Base-by-base conservation (phyloP, 2,329 filamentous ascomycete genomes). In the Alternaria atra region DNA sequence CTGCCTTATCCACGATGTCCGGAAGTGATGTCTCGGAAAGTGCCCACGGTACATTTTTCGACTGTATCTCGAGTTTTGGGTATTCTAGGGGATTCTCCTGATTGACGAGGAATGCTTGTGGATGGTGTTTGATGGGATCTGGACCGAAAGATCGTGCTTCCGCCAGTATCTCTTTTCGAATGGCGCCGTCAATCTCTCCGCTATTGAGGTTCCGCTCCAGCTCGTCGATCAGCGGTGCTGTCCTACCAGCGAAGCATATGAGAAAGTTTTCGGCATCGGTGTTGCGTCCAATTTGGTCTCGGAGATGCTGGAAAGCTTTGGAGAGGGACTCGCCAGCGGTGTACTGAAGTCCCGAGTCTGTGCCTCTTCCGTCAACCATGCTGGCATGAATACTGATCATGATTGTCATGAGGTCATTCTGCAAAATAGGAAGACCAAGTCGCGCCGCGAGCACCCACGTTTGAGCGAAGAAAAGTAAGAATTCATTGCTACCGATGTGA, bases 241-340 rank as follows among this genome's bases (percentile, higher is more conserved):
- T 48, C 1, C 53, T 34, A 2, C 46, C 61, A 9, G 54, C 42
- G 29, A 64, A 62, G 34, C 54, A 63, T 30, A 58, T 34, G 9
- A 66, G 42, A 7, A 66, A 64, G 15, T 40, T 52, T 42, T 64
- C 64, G 3, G 64, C 64, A 8, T 57, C 48, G 15, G 34, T 58
- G 7, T 46, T 37, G 12, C 5, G 8, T 0, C 50, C 48, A 15
- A 61, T 23, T 8, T 64, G 46, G 1, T 46, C 25, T 17, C 15
- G 42, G 4, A 55, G 42, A 55, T 55, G 25, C 12, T 5, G 42
- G 17, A 48, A 29, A 30, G 52, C 52, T 35, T 46, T 1, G 25
- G 13, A 10, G 3, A 55, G 52, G 17, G 34, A 39, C 15, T 9
- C 32, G 25, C 47, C 52, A 17, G 52, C 40, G 12, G 32, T 27